Base-by-base conservation (phyloP, 2,329 filamentous ascomycete species). In the Albophoma yamanashiensis region DNA sequence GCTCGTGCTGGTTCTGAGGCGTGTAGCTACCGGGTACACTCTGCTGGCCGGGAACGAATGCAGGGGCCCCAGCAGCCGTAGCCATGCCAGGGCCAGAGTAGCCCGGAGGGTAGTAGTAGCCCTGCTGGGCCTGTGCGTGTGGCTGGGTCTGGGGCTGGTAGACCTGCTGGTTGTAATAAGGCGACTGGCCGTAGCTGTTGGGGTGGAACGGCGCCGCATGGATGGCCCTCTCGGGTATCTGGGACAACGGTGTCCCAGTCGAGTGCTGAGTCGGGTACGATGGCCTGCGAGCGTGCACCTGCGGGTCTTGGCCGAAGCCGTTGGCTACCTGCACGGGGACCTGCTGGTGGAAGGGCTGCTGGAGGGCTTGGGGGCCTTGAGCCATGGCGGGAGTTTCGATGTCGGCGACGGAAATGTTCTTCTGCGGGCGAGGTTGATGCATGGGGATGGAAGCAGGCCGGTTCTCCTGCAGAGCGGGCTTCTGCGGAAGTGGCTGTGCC, bases 371-470 rank as follows among this genome's bases (percentile, higher is more conserved):
- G 47, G 74, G 85, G 76, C 65, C 79, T 67, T 78, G 78, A 58
- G 74, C 70, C 66, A 76, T 80, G 6, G 84, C 86, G 4, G 92
- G 91, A 9, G 89, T 89, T 73, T 97, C 94, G 66, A 97, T 96
- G 67, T 91, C 92, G 60, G 91, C 90, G 61, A 97, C 86, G 12
- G 92, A 97, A 39, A 97, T 91, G 7, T 92, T 82, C 79, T 97
- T 97, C 73, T 97, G 92, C 11, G 94, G 93, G 58, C 91, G 88
- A 60, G 94, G 94, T 71, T 97, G 94, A 71, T 97, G 91, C 86
- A 97, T 96, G 0, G 91, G 83, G 65, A 83, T 77, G 52, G 76
- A 73, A 6, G 79, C 73, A 52, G 67, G 67, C 17, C 79, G 76
- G 65, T 78, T 85, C 69, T 87, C 82, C 65, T 83, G 78, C 71